These are phyloP conservation scores for Oropetium thomaeum DNA, from an alignment of 176 grass and related monocot species.

Conservation along the genomic window DNA sequence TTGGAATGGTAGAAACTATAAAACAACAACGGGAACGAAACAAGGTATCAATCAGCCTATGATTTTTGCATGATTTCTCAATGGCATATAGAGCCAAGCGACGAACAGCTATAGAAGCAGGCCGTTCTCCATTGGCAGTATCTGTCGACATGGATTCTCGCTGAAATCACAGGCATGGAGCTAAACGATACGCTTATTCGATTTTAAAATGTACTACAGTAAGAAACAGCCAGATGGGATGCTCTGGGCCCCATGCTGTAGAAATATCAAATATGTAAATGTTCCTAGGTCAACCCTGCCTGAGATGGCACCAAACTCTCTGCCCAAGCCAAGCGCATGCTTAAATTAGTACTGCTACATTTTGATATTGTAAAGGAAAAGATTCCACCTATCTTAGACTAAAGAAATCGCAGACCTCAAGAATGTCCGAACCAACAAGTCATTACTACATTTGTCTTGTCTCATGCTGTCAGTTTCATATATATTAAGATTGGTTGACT, in stretches of 20 bases:
- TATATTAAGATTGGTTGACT: not conserved
- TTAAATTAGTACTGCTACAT: constrained; percentile 8
- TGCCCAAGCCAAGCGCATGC: no score
- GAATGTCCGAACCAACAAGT: constrained; percentile 23
- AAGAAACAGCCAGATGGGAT: not conserved
- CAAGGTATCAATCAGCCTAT: not conserved
- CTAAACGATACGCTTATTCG: not conserved
- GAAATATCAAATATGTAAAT: not conserved
- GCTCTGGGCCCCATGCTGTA: not conserved
- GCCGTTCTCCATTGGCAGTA: constrained; percentile 3
- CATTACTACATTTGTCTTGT: not conserved
- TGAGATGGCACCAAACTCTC: not conserved
- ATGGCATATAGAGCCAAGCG: not conserved
- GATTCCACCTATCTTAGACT: not conserved
- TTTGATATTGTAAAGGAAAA: constrained; percentile 16
- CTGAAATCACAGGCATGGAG: not conserved
- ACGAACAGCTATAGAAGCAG: not conserved
- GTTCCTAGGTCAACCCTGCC: not conserved
- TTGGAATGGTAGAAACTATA: not conserved
- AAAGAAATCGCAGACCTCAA: not conserved
- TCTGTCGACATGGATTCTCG: constrained; percentile 5
- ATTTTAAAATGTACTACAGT: not conserved
- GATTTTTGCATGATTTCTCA: constrained; percentile 18
- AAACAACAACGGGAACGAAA: not conserved
- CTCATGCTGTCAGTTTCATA: not conserved